Percentiles rank a stretch among this genome's conserved stretches.
phyloP scores from a whole-genome alignment of 1,284 basidiomycete species.

The Caloboletus firmus region DNA sequence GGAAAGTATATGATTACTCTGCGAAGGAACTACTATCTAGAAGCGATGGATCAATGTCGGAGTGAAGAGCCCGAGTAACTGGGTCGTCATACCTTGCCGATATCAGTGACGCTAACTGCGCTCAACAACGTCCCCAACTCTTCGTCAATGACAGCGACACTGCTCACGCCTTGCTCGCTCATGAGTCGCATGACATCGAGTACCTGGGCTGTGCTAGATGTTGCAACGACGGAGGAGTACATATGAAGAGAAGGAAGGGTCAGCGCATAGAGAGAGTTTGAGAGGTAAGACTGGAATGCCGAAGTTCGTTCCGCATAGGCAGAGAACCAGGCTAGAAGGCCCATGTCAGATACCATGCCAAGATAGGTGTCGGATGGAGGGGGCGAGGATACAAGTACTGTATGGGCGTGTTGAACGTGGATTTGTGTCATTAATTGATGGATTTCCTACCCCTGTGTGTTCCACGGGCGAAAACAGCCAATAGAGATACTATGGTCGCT shows the following conservation, averaged over 20 bases:
- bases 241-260: slow-evolving; percentile 65
- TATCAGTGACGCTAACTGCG: slow-evolving; percentile 75
- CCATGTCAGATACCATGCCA: slow-evolving; percentile 61
- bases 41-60: background rate
- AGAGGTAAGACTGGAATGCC: slow-evolving; percentile 53
- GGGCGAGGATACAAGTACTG: slow-evolving; percentile 52
- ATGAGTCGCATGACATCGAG: slow-evolving; percentile 77
- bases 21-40: slow-evolving; percentile 70
- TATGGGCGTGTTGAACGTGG: slow-evolving; percentile 6
- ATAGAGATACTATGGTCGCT: slow-evolving; percentile 60
- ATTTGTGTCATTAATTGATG: background rate
- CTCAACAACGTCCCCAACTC: slow-evolving; percentile 57
- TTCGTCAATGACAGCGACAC: slow-evolving; percentile 70
- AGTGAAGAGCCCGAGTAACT: background rate
- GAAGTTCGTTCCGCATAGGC: slow-evolving; percentile 49
- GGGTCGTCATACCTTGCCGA: slow-evolving; percentile 55
- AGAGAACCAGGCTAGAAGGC: slow-evolving; percentile 63
- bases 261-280: slow-evolving; percentile 55
- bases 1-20: slow-evolving; percentile 70
- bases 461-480: slow-evolving; percentile 66
- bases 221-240: slow-evolving; percentile 58
- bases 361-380: slow-evolving; percentile 44
- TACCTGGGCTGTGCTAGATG: slow-evolving; percentile 56
- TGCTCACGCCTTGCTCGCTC: slow-evolving; percentile 79
- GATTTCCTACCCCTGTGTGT: slow-evolving; percentile 58